A percentile compares a stretch with the other conserved stretches of the same genome.
phyloP scores from a whole-genome alignment of 225 moss, liverwort and hornwort species.

The Polytrichum commune region DNA sequence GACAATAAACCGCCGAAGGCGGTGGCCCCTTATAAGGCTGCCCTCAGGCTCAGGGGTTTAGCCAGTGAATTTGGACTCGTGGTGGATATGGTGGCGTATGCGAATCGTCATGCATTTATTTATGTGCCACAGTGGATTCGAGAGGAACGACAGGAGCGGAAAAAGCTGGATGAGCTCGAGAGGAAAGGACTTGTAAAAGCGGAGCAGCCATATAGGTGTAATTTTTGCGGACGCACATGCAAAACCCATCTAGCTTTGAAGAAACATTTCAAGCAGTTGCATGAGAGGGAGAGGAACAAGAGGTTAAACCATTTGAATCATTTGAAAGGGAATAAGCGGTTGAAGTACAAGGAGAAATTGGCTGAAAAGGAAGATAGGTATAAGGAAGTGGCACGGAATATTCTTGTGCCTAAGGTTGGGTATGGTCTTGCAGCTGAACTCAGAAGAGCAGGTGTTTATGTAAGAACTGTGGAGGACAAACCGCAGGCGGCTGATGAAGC shows the following conservation, averaged over 20 bases:
- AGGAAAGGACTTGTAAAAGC: conserved; percentile 50
- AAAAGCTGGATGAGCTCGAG: conserved; percentile 60
- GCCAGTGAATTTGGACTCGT: conserved; percentile 76
- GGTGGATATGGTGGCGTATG: conserved; percentile 91
- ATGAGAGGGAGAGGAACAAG: conserved; percentile 87
- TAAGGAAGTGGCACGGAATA: conserved; percentile 54
- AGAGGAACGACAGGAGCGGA: conserved; percentile 79
- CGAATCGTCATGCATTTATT: conserved; percentile 75
- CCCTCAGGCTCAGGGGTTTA: conserved; percentile 58
- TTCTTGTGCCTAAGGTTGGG: conserved; percentile 69
- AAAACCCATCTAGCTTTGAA: conserved; percentile 63
- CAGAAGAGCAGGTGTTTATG: conserved; percentile 75
- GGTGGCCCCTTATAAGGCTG: conserved; percentile 73
- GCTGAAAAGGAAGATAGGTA: conserved; percentile 61
- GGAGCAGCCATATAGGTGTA: conserved; percentile 68
- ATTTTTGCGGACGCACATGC: conserved; percentile 72
- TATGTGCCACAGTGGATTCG: conserved; percentile 82
- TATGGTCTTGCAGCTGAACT: conserved; percentile 81
- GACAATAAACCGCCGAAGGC: conserved; percentile 89
- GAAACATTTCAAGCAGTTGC: conserved; percentile 93
- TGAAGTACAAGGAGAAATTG: conserved; percentile 59
- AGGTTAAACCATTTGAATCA: conserved; percentile 50
- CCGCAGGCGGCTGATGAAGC: conserved; percentile 94
- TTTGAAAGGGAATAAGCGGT: conserved; percentile 65
- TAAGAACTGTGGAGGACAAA: conserved; percentile 80